A percentile compares a stretch with the other conserved stretches of the same genome.
Evolutionary conservation across 2,329 filamentous ascomycete genomes (phyloP).

Genomic region (Clarireedia paspali): DNA sequence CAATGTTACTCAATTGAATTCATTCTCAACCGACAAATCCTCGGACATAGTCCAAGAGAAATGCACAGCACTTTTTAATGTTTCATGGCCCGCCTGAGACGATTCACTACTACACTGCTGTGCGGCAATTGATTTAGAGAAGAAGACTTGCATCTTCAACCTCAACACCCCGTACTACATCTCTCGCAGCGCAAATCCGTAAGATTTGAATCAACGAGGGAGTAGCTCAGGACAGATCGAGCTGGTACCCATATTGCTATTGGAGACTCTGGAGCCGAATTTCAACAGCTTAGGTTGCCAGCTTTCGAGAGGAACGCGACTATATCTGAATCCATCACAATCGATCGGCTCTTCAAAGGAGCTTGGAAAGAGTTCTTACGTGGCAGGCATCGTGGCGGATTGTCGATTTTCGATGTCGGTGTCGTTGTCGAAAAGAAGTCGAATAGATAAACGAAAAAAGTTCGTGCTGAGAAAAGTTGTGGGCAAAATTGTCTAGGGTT

Average conservation of each 20-base stretch:
- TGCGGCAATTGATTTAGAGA: constrained; percentile 69
- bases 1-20: constrained; percentile 20
- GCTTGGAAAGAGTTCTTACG: constrained; percentile 22
- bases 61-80: constrained; percentile 26
- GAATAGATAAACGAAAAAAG: neutral
- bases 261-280: constrained; percentile 33
- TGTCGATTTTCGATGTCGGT: constrained; percentile 32
- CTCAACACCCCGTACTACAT: constrained; percentile 66
- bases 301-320: constrained; percentile 69
- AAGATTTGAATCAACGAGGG: constrained; percentile 47
- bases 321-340: constrained; percentile 40
- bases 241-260: constrained; percentile 52
- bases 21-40: constrained; percentile 74
- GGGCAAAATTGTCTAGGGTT: constrained; percentile 6
- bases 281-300: constrained; percentile 38
- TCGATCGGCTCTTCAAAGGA: constrained; percentile 22
- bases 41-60: constrained; percentile 45
- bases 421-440: constrained; percentile 12
- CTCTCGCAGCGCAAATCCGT: constrained; percentile 48
- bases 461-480: neutral
- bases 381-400: constrained; percentile 46
- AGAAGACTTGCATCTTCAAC: constrained; percentile 62
- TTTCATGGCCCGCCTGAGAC: constrained; percentile 13
- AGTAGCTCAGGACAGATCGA: constrained; percentile 65
- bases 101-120: constrained; percentile 24